These are phyloP conservation scores for Lachnellula occidentalis DNA, from an alignment of 2,329 filamentous ascomycete species.

Conservation along the genomic window DNA sequence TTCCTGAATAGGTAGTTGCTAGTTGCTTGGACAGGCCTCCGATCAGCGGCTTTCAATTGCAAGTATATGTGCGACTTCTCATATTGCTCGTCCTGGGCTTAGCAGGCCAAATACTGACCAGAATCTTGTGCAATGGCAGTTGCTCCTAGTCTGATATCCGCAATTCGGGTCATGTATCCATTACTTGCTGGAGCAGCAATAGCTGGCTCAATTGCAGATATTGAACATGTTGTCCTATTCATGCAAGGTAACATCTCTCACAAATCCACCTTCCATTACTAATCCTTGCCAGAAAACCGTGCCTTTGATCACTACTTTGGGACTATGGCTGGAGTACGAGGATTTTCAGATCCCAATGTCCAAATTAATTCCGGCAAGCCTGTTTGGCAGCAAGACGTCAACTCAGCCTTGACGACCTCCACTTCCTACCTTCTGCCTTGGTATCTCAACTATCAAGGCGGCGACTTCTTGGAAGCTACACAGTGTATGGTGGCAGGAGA, in stretches of 20 bases:
- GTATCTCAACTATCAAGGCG: slow-evolving; percentile 50
- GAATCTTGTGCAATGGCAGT: slow-evolving; percentile 11
- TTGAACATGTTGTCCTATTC: slow-evolving; percentile 53
- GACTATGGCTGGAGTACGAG: slow-evolving; percentile 49
- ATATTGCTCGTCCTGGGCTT: background rate
- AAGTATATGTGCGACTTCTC: background rate
- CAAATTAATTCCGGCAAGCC: slow-evolving; percentile 37
- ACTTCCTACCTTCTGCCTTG: slow-evolving; percentile 44
- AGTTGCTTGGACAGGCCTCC: too few species aligned
- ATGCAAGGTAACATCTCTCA: slow-evolving; percentile 42
- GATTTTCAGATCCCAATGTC: slow-evolving; percentile 51
- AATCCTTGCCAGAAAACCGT: slow-evolving; percentile 13
- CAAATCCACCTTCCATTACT: slow-evolving; percentile 21
- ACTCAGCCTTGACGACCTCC: slow-evolving; percentile 30
- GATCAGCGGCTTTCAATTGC: background rate
- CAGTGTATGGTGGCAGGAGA: slow-evolving; percentile 48
- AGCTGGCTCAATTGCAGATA: slow-evolving; percentile 40
- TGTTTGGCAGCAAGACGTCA: slow-evolving; percentile 20
- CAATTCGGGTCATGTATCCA: slow-evolving; percentile 16
- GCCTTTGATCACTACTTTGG: slow-evolving; percentile 41
- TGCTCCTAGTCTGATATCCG: slow-evolving; percentile 4
- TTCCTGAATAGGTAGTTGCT: background rate
- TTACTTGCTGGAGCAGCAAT: slow-evolving; percentile 11
- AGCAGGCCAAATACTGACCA: background rate
- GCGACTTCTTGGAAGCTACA: slow-evolving; percentile 44